Conservation (phyloP, 1,139 yeast genomes). For the Lodderomyces orthopsilosis region DNA sequence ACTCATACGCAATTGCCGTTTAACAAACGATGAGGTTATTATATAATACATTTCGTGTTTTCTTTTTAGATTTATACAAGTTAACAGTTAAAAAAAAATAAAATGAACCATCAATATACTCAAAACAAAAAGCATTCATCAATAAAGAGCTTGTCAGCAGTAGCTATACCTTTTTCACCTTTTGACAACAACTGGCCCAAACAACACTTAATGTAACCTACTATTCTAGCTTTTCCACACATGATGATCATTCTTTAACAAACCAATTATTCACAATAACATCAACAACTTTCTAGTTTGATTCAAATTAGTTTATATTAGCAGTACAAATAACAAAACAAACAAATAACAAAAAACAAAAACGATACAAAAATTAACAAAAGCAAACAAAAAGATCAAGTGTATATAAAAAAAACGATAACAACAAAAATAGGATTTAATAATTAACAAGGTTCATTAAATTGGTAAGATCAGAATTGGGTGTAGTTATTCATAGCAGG, state of each 20-base stretch:
- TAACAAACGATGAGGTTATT: neutral
- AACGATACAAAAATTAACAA: neutral
- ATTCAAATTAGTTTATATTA: neutral
- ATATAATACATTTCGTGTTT: neutral
- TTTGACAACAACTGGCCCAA: no score
- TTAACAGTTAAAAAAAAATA: neutral
- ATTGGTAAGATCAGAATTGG: neutral
- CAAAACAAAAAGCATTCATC: neutral
- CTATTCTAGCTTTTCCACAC: no score
- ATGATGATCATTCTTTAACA: no score
- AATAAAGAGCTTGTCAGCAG: no score
- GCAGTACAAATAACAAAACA: neutral
- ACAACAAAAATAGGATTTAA: neutral
- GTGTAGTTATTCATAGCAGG: no score
- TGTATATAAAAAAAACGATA: neutral
- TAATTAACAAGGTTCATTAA: conserved; percentile 1
- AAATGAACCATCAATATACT: neutral
- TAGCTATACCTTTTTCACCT: no score
- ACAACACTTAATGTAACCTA: no score
- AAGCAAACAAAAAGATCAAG: neutral
- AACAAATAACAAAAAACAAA: neutral
- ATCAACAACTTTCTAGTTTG: neutral
- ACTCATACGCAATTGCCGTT: no score
- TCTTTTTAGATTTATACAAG: neutral
- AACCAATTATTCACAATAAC: neutral